Conservation (phyloP, 1,284 basidiomycete genomes). For the Cryptococcus sp. region DNA sequence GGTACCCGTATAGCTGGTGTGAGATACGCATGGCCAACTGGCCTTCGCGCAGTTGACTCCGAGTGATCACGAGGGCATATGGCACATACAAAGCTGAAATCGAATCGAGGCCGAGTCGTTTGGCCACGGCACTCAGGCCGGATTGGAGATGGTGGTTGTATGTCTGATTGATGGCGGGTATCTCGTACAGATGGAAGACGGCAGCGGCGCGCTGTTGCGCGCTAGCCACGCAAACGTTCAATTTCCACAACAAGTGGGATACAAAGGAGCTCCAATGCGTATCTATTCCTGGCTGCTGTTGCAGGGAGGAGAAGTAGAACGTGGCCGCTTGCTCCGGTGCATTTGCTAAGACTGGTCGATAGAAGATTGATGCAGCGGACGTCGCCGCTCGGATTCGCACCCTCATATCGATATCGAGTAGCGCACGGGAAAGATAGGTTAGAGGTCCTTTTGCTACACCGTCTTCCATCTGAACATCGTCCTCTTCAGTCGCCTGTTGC, state of each 20-base stretch:
- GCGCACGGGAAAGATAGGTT: conserved; percentile 58
- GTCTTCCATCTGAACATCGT: conserved; percentile 28
- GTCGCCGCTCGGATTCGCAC: conserved; percentile 76
- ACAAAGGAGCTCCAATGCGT: conserved; percentile 65
- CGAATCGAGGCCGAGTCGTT: conserved; percentile 67
- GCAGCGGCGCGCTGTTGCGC: conserved; percentile 78
- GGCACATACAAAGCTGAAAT: conserved; percentile 72
- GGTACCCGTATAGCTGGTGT: conserved; percentile 59
- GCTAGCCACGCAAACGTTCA: conserved; percentile 81
- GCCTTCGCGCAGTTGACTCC: conserved; percentile 33
- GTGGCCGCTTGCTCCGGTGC: conserved; percentile 16
- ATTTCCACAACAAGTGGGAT: conserved; percentile 73
- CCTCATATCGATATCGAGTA: conserved; percentile 78
- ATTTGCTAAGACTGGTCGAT: conserved; percentile 25
- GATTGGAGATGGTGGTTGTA: conserved; percentile 67
- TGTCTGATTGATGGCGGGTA: conserved; percentile 55
- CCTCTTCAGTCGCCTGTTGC: conserved; percentile 27
- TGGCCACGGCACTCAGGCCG: conserved; percentile 65
- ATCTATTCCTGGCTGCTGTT: conserved; percentile 18
- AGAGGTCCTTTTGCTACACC: conserved; percentile 17
- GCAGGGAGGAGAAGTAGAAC: conserved; percentile 30
- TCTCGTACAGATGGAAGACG: conserved; percentile 84
- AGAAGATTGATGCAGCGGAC: conserved; percentile 58
- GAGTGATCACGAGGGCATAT: conserved; percentile 71
- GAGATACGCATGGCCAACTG: conserved; percentile 68